phyloP scores from a whole-genome alignment of 495 filamentous ascomycete genomes.

The Aspergillus hancockii region DNA sequence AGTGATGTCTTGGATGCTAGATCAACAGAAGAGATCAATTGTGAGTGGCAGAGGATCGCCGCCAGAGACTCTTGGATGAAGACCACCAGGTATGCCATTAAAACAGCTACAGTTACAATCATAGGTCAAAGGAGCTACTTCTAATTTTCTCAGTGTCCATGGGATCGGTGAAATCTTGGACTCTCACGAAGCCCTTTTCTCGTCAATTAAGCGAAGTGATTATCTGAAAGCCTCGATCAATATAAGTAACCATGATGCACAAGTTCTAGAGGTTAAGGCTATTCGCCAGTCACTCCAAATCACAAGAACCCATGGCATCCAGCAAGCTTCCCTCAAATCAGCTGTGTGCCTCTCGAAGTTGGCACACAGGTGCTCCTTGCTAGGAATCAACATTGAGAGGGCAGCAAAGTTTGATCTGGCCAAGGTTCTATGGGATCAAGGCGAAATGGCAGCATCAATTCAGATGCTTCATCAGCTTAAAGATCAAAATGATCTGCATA shows the following conservation, averaged over 20 bases:
- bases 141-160: constrained; percentile 58
- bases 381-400: constrained; percentile 74
- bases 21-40: constrained; percentile 59
- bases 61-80: constrained; percentile 75
- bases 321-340: constrained; percentile 82
- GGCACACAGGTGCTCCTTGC: constrained; percentile 60
- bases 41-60: constrained; percentile 62
- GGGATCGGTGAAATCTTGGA: constrained; percentile 81
- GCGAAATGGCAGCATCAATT: constrained; percentile 89
- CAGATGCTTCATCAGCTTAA: constrained; percentile 78
- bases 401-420: constrained; percentile 77
- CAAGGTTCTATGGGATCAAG: constrained; percentile 91
- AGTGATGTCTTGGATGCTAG: constrained; percentile 69
- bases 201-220: constrained; percentile 68
- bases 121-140: neutral
- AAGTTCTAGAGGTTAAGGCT: constrained; percentile 68
- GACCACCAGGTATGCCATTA: constrained; percentile 60
- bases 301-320: constrained; percentile 72
- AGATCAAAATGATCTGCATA: constrained; percentile 59
- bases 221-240: constrained; percentile 60
- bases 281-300: constrained; percentile 73
- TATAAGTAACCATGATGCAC: constrained; percentile 60
- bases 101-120: neutral
- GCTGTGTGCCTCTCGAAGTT: constrained; percentile 79
- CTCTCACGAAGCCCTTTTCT: constrained; percentile 78